Evolutionary conservation across 495 filamentous ascomycete species (phyloP).

Genomic region (Xylaria castorea): DNA sequence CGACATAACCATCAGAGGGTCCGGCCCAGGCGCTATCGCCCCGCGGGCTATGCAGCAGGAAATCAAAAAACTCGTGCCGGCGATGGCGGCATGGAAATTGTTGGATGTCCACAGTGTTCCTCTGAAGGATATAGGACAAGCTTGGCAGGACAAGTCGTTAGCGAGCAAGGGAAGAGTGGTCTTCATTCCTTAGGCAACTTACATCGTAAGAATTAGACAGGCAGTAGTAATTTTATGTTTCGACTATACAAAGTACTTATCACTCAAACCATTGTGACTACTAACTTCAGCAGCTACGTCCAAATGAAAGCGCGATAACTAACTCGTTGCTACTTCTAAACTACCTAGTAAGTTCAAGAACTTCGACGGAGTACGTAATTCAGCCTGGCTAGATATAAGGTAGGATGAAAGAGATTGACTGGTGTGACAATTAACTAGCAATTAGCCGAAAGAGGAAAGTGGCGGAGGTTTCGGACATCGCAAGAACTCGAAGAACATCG

Average conservation of each 20-base stretch:
- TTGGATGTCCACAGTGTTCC: conserved; percentile 21
- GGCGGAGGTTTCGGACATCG: conserved; percentile 16
- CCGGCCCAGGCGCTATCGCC: conserved; percentile 36
- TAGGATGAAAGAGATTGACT: not conserved
- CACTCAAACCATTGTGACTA: not conserved
- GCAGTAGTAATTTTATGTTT: not conserved
- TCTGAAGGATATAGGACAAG: conserved; percentile 37
- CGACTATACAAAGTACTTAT: not conserved
- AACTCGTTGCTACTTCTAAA: too few relatives aligned
- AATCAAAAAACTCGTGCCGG: conserved; percentile 31
- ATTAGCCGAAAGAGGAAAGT: conserved; percentile 27
- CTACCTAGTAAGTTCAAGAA: too few relatives aligned
- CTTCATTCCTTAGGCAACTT: conserved; percentile 34
- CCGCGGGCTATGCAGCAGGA: conserved; percentile 30
- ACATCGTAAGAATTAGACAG: not conserved
- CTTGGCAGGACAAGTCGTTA: conserved; percentile 35
- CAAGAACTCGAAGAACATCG: too few relatives aligned
- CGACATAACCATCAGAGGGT: conserved; percentile 36
- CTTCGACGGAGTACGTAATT: not conserved
- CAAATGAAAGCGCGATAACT: too few relatives aligned
- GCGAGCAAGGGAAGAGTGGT: conserved; percentile 34
- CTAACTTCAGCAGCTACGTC: not conserved
- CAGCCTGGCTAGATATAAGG: not conserved
- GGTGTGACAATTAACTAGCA: conserved; percentile 8
- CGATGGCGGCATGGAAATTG: conserved; percentile 31